Conservation (phyloP, 768 basidiomycete species). For the Podaxis sp. region DNA sequence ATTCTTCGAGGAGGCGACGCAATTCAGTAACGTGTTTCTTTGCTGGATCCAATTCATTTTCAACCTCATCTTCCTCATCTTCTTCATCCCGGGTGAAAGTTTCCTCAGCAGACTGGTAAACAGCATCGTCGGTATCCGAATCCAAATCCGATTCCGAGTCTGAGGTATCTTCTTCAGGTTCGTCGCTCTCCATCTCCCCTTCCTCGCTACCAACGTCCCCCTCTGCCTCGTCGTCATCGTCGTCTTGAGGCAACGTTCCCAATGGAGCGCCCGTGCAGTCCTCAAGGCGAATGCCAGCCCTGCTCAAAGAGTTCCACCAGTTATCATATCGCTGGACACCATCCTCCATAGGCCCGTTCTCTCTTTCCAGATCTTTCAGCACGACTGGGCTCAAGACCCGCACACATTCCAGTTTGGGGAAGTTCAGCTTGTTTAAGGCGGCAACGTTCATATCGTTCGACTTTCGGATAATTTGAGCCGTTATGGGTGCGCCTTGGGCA, state of each 20-base stretch:
- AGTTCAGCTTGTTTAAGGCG: slow-evolving; percentile 50
- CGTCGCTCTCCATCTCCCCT: slow-evolving; percentile 28
- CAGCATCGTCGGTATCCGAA: slow-evolving; percentile 6
- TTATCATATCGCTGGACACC: slow-evolving; percentile 60
- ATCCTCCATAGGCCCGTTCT: slow-evolving; percentile 44
- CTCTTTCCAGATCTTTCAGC: slow-evolving; percentile 55
- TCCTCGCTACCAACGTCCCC: slow-evolving; percentile 29
- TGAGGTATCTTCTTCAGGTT: slow-evolving; percentile 26
- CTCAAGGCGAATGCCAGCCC: slow-evolving; percentile 57
- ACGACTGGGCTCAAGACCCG: slow-evolving; percentile 56
- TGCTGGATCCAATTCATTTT: slow-evolving; percentile 19
- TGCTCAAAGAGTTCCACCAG: slow-evolving; percentile 60
- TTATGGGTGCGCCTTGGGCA: slow-evolving; percentile 41
- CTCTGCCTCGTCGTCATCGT: slow-evolving; percentile 26
- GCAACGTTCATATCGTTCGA: slow-evolving; percentile 68
- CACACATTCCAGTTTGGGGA: slow-evolving; percentile 60
- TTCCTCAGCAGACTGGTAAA: slow-evolving; percentile 11
- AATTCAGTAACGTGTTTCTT: slow-evolving; percentile 26
- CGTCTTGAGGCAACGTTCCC: slow-evolving; percentile 46
- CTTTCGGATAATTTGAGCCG: slow-evolving; percentile 42
- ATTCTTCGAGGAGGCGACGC: slow-evolving; percentile 56
- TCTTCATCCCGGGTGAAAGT: slow-evolving; percentile 21
- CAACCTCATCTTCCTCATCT: slow-evolving; percentile 29
- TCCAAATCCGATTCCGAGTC: slow-evolving; percentile 18
- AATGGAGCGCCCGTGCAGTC: slow-evolving; percentile 72